Evolutionary conservation across 176 grass and related monocot genomes (phyloP).

Genomic region (Lolium rigidum): DNA sequence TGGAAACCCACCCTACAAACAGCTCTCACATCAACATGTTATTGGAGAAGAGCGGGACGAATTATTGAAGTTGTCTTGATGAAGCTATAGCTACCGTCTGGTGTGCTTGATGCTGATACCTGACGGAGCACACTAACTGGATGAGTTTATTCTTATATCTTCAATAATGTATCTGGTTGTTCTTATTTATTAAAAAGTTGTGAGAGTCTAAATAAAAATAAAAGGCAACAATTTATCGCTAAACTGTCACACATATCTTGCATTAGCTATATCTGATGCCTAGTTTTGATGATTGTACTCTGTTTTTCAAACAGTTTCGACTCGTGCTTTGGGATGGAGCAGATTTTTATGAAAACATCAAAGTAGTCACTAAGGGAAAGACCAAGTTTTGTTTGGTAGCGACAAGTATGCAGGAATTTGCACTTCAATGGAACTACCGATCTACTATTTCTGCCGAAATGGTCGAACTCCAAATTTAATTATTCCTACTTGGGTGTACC

Average conservation of each 20-base stretch:
- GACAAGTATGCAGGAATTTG: not conserved
- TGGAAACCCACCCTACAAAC: not conserved
- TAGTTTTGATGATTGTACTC: no score
- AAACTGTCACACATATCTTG: no score
- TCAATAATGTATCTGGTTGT: not conserved
- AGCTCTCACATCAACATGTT: no score
- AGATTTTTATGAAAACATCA: not conserved
- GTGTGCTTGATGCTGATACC: not conserved
- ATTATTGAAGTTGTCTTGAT: not conserved
- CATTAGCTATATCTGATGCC: no score
- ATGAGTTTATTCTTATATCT: not conserved
- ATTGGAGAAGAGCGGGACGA: not conserved
- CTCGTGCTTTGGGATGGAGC: not conserved
- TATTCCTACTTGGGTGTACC: not conserved
- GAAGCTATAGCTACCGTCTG: not conserved
- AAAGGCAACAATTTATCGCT: not conserved
- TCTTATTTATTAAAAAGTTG: not conserved
- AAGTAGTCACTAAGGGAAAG: not conserved
- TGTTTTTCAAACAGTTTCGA: no score
- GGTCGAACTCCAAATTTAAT: not conserved
- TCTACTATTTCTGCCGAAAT: no score
- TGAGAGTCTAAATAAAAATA: not conserved
- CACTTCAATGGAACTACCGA: no score
- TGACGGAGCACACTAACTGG: no score
- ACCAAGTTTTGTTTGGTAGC: not conserved